Conservation (phyloP, 2,329 filamentous ascomycete genomes). For the Penicillium sp. region DNA sequence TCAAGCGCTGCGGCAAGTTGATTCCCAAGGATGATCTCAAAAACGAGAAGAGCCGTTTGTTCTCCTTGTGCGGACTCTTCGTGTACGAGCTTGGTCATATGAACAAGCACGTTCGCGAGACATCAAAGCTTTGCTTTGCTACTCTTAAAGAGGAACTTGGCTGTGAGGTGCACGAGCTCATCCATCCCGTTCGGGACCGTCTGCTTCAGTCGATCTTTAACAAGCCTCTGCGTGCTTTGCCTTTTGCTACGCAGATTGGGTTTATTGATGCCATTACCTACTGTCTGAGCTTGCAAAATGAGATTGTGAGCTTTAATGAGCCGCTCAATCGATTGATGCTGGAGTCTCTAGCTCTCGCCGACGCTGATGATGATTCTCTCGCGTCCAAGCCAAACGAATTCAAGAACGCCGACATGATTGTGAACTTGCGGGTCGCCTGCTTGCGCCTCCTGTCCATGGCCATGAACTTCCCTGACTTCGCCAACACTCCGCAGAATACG, state of each 20-base stretch:
- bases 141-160: constrained; percentile 77
- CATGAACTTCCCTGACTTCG: constrained; percentile 90
- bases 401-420: constrained; percentile 91
- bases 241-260: constrained; percentile 93
- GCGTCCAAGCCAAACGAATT: constrained; percentile 93
- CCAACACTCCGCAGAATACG: constrained; percentile 69
- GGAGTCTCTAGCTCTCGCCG: constrained; percentile 90
- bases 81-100: constrained; percentile 90
- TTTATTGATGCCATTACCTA: constrained; percentile 98
- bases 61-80: constrained; percentile 79
- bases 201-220: constrained; percentile 90
- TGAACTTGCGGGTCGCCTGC: constrained; percentile 88
- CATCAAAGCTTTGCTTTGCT: constrained; percentile 77
- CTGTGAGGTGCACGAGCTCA: constrained; percentile 81
- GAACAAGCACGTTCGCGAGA: constrained; percentile 91
- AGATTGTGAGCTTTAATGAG: constrained; percentile 90
- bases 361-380: constrained; percentile 90
- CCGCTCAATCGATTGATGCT: constrained; percentile 85
- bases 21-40: constrained; percentile 78
- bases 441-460: constrained; percentile 91
- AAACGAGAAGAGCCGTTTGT: constrained; percentile 66
- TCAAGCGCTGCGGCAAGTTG: constrained; percentile 76
- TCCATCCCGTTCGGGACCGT: constrained; percentile 86
- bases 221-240: constrained; percentile 88
- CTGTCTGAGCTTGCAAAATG: constrained; percentile 83